Evolutionary conservation across 768 basidiomycete genomes (phyloP), one percentile per base, ranked within the genome.

Genomic region (Mycena crocata): DNA sequence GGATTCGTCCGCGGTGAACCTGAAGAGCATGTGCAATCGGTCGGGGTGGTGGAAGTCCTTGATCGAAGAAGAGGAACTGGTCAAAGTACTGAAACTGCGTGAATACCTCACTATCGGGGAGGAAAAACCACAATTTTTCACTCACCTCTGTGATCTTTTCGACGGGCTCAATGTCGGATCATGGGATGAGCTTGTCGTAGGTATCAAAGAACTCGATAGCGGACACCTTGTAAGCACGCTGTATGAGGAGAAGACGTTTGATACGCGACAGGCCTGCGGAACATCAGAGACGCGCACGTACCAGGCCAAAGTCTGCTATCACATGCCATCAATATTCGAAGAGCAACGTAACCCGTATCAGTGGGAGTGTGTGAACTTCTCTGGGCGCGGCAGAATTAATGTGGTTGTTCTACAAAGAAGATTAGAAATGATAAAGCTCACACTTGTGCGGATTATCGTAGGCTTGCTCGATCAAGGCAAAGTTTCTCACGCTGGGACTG

Each of bases 371-470:
- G n/a, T n/a, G n/a, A n/a, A n/a, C n/a, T n/a, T n/a, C n/a, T n/a
- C n/a, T n/a, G n/a, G n/a, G n/a, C n/a, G n/a, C n/a, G n/a, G n/a
- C n/a, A n/a, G n/a, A n/a, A n/a, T n/a, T n/a, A n/a, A n/a, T n/a
- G n/a, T n/a, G n/a, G n/a, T n/a, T n/a, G n/a, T n/a, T n/a, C n/a
- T n/a, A n/a, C 58, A 28, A 7, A 32, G 34, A 39, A 40, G 48
- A 15, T 37, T 13, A 57, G 1, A 51, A 26, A 10, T 15, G 62
- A 24, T 2, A 15, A 1, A 21, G 56, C 87, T 73, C 72, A 90
- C 96, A 98, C 84, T 99, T 97, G 79, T 99, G 98, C 31, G 98
- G 98, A 75, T 99, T 99, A 78, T 99, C 98, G 77, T 99, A 99
- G 5, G 97, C 97, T 80, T 99, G 98, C 76, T 99, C 98, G 67